Base-by-base conservation (phyloP, 176 grass and related monocot species). In the Pharus latifolius region DNA sequence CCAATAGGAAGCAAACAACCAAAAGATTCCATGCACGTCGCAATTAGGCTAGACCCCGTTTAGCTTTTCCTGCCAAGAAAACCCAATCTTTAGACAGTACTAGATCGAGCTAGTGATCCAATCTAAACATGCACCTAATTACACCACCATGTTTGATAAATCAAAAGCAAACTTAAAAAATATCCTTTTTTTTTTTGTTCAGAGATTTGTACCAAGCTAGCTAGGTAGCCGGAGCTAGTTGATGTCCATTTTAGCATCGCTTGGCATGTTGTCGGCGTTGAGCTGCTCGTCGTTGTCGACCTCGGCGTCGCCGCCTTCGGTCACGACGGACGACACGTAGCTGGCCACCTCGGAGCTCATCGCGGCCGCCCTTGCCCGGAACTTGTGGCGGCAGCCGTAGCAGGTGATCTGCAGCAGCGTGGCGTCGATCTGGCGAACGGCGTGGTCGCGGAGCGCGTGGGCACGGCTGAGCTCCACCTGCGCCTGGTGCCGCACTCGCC, bases 391-490 rank as follows among this genome's bases (percentile, higher is more conserved):
- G 89, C 94, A 97, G 24, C 60, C 64, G 49, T 81, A 90, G 84
- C 94, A 97, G 46, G 86, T 97, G 77, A 97, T 82, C 70, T 92
- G 86, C 45, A 85, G 66, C 50, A 90, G 55, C 28, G 78, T 78
- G 15, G 86, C 80, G 49, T 85, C 85, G 49, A 92, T 79, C 23
- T 90, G 89, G 68, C 78, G 80, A 38, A 92, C 79, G 40, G 94
- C 83, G 51, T 86, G 74, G 43, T 90, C 71, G 34, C 89, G 73
- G 16, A 92, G 60, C 20, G 67, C 89, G 76, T 86, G 80, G 4
- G 94, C 89, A 14, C 90, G 73, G 53, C 65, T 53, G 14, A 97
- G 86, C 83, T 97, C 89, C 18, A 47, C 54, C 78, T 92, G 85
- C 60, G 94, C 89, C 34, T 83, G 89, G 29, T 87, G 81, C 74